A percentile compares a stretch with the other conserved stretches of the same genome.
Evolutionary conservation across 768 basidiomycete genomes (phyloP).

Genomic region (Lactarius trivialis): DNA sequence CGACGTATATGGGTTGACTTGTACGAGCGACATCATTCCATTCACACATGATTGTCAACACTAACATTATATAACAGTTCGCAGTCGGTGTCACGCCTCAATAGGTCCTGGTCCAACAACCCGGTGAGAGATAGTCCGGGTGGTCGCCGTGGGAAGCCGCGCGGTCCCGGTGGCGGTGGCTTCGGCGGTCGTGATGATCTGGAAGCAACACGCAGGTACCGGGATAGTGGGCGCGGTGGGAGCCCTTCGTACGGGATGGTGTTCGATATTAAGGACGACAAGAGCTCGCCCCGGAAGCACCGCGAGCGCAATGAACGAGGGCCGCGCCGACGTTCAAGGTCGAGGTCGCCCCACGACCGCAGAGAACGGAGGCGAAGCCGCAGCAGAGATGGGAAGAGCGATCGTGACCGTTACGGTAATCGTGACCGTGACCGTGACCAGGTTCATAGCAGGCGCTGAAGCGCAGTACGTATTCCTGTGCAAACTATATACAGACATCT

Average conservation of each 20-base stretch:
- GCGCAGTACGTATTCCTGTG: conserved; percentile 5
- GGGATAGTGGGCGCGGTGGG: conserved; percentile 36
- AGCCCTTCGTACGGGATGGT: conserved; percentile 66
- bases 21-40: conserved; percentile 39
- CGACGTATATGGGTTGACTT: conserved; percentile 99
- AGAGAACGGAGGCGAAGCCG: conserved; percentile 50
- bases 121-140: conserved; percentile 44
- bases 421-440: neutral
- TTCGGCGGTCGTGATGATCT: conserved; percentile 74
- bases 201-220: conserved; percentile 63
- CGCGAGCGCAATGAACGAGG: conserved; percentile 24
- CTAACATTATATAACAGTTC: conserved; percentile 44
- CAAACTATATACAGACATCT: neutral
- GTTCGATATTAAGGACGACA: conserved; percentile 57
- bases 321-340: conserved; percentile 31
- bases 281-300: neutral
- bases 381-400: conserved; percentile 21
- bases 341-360: conserved; percentile 25
- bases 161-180: conserved; percentile 33
- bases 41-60: conserved; percentile 9
- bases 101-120: conserved; percentile 76
- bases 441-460: conserved; percentile 9
- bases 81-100: conserved; percentile 88
- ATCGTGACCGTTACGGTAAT: conserved; percentile 1
- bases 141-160: conserved; percentile 27